Evolutionary conservation across 2,329 filamentous ascomycete species (phyloP).

Genomic region (Phyllachora maydis): DNA sequence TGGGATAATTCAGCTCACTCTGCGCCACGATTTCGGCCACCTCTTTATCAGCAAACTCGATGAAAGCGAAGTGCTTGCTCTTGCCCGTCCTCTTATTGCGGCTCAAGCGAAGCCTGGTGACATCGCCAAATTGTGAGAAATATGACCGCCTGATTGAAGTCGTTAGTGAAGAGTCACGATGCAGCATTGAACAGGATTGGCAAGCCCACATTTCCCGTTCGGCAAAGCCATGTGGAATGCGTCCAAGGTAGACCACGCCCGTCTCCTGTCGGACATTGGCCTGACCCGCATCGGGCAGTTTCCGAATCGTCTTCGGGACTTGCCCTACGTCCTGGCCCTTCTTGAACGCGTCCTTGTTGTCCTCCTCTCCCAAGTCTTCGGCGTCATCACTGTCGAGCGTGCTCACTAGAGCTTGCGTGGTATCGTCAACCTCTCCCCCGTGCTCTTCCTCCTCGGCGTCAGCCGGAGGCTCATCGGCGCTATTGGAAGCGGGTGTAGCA

Average conservation of each 20-base stretch:
- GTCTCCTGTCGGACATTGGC: slow-evolving; percentile 26
- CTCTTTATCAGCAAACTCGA: slow-evolving; percentile 66
- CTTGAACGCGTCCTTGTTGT: slow-evolving; percentile 7
- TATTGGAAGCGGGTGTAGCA: slow-evolving; percentile 7
- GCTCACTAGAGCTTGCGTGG: slow-evolving; percentile 8
- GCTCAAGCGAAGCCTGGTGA: slow-evolving; percentile 60
- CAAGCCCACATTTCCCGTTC: slow-evolving; percentile 81
- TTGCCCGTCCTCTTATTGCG: slow-evolving; percentile 82
- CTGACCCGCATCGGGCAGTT: slow-evolving; percentile 19
- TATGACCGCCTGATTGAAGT: slow-evolving; percentile 30
- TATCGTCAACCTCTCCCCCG: slow-evolving; percentile 7
- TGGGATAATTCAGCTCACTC: too few relatives aligned
- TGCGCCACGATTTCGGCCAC: slow-evolving; percentile 78
- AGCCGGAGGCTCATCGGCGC: slow-evolving; percentile 3
- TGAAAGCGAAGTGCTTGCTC: slow-evolving; percentile 85
- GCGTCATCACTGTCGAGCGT: slow-evolving; percentile 8
- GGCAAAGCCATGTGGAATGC: slow-evolving; percentile 58
- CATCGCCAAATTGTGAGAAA: slow-evolving; percentile 80
- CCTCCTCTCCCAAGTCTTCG: slow-evolving; percentile 3
- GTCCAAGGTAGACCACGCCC: slow-evolving; percentile 77
- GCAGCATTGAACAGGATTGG: neutral
- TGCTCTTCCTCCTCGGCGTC: slow-evolving; percentile 4
- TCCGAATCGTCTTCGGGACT: slow-evolving; percentile 24
- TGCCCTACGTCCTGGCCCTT: slow-evolving; percentile 13
- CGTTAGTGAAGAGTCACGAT: neutral